Conservation (phyloP, 768 basidiomycete species). For the Trametopsis cervina region DNA sequence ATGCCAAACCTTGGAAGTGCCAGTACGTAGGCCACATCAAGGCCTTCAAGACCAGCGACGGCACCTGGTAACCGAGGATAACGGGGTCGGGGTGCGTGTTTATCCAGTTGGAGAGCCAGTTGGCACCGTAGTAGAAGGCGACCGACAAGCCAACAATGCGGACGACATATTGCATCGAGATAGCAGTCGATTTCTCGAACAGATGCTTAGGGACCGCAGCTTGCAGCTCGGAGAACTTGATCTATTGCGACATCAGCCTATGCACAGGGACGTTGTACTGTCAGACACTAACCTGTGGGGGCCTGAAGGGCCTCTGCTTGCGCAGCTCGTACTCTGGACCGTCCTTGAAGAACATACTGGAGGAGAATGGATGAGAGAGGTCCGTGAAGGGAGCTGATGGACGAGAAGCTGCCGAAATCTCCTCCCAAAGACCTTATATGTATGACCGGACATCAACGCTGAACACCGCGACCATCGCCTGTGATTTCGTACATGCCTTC, state of each 20-base stretch:
- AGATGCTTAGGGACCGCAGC: conserved; percentile 44
- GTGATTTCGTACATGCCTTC: neutral
- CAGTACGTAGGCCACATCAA: conserved; percentile 40
- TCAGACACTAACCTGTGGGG: conserved; percentile 5
- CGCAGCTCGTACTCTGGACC: conserved; percentile 13
- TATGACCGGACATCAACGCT: conserved; percentile 1
- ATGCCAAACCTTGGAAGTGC: conserved; percentile 43
- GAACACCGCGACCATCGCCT: neutral
- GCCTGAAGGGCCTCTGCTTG: conserved; percentile 8
- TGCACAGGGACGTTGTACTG: neutral
- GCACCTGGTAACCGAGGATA: conserved; percentile 22
- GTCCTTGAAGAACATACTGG: conserved; percentile 8
- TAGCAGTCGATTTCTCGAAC: conserved; percentile 33
- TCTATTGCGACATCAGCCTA: neutral
- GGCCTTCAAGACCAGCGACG: conserved; percentile 20
- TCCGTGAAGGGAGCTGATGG: neutral
- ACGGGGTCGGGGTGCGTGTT: conserved; percentile 32
- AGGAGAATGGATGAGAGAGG: neutral
- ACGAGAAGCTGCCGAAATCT: neutral
- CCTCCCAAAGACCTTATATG: neutral
- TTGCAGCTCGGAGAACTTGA: conserved; percentile 10
- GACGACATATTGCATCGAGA: conserved; percentile 34
- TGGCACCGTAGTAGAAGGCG: conserved; percentile 36
- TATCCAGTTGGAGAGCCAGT: conserved; percentile 33
- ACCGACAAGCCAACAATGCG: conserved; percentile 39